Conservation (phyloP, 371 early-diverging fungal genomes). For the Mucor piriformis region DNA sequence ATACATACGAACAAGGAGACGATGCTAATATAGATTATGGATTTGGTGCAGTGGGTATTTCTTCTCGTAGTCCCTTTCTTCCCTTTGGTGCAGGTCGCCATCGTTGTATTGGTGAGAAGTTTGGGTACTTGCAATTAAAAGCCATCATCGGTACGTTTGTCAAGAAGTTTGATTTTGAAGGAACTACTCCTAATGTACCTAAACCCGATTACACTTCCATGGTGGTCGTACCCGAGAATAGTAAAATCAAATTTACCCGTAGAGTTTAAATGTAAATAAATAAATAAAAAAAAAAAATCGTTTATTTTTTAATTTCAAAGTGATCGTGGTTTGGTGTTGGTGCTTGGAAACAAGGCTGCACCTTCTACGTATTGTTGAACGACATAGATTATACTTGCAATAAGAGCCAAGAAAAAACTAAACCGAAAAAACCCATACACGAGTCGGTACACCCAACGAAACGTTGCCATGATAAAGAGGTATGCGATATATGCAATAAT, state of each 20-base stretch:
- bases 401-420: conserved; percentile 28
- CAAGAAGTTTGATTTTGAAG: conserved; percentile 71
- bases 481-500: conserved; percentile 15
- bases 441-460: conserved; percentile 38
- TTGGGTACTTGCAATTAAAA: conserved; percentile 95
- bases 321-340: neutral
- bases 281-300: neutral
- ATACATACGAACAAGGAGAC: conserved; percentile 51
- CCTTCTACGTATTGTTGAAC: conserved; percentile 8
- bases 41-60: conserved; percentile 79
- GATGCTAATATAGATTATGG: conserved; percentile 85
- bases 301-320: neutral
- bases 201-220: conserved; percentile 86
- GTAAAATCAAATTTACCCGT: conserved; percentile 12
- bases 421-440: conserved; percentile 45
- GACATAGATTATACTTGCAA: conserved; percentile 19
- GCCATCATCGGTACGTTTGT: conserved; percentile 83
- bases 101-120: conserved; percentile 97
- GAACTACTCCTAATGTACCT: conserved; percentile 65
- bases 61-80: conserved; percentile 79
- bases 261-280: conserved; percentile 10
- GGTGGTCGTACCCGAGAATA: conserved; percentile 82
- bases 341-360: neutral
- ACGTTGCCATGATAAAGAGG: conserved; percentile 6
- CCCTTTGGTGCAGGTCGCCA: conserved; percentile 98